A percentile compares a stretch with the other conserved stretches of the same genome.
These are phyloP conservation scores for Durio zibethinus DNA, from an alignment of 345 rosid species.

Conservation along the genomic window DNA sequence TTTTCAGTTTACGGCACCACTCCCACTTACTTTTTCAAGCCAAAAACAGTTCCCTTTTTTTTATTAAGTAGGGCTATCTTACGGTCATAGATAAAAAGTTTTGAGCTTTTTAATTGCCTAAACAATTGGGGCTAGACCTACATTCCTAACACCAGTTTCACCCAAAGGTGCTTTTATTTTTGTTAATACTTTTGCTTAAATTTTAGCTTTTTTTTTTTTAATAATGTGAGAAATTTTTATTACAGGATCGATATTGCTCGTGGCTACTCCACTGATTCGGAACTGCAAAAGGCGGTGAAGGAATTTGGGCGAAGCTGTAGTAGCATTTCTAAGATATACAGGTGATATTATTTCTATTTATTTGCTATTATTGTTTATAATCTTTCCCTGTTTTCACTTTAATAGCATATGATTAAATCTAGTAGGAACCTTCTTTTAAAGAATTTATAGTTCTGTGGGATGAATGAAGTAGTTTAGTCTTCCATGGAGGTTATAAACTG, in stretches of 20 bases:
- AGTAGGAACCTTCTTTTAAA: background rate
- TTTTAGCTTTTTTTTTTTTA: background rate
- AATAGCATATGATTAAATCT: background rate
- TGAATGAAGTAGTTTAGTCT: conserved; percentile 15
- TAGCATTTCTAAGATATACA: conserved; percentile 77
- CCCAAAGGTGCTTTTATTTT: conserved; percentile 37
- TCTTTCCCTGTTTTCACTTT: background rate
- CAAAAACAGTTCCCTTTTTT: no score
- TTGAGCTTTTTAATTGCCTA: no score
- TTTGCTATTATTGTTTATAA: background rate
- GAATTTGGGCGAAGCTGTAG: conserved; percentile 65
- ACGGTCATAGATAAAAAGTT: no score
- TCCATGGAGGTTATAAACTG: conserved; percentile 36
- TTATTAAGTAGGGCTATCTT: no score
- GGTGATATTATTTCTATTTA: conserved; percentile 46
- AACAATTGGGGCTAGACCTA: no score
- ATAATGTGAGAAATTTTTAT: background rate
- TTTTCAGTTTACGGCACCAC: no score
- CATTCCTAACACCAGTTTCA: no score
- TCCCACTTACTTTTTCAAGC: no score
- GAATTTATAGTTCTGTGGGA: background rate
- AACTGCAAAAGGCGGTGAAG: conserved; percentile 76
- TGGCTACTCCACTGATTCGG: conserved; percentile 77
- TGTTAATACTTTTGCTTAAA: background rate
- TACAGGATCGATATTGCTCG: conserved; percentile 45